A percentile compares a stretch with the other conserved stretches of the same genome.
phyloP scores from a whole-genome alignment of 2,329 filamentous ascomycete species.

The Colletotrichum tropicicola region DNA sequence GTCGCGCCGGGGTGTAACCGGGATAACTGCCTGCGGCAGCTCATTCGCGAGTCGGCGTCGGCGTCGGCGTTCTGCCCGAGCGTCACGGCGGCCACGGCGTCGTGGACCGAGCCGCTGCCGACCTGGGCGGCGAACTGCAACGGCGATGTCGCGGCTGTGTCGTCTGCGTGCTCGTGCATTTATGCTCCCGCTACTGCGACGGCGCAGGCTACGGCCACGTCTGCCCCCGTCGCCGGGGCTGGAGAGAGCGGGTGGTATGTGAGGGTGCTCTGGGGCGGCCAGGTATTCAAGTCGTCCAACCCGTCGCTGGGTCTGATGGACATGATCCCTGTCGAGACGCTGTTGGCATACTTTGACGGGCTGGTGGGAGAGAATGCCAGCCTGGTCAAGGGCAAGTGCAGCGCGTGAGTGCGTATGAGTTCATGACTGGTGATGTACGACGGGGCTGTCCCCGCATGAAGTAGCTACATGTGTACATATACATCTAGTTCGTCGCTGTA shows the following conservation, averaged over 20 bases:
- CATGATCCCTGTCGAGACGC: constrained; percentile 72
- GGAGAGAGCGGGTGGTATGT: constrained; percentile 56
- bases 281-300: constrained; percentile 72
- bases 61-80: no score
- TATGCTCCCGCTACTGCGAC: constrained; percentile 29
- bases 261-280: constrained; percentile 76
- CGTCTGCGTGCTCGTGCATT: constrained; percentile 40
- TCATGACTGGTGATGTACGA: constrained; percentile 19
- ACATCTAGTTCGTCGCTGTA: constrained; percentile 8
- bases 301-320: constrained; percentile 74
- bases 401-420: constrained; percentile 30
- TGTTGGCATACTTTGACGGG: constrained; percentile 77
- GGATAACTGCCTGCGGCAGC: no score
- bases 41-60: no score
- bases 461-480: background rate
- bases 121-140: no score
- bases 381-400: constrained; percentile 49
- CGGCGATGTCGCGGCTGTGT: no score
- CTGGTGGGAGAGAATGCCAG: constrained; percentile 66
- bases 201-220: background rate
- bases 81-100: no score
- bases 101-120: no score
- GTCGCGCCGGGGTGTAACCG: no score
- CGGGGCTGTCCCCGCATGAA: background rate
- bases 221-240: no score